Conservation (phyloP, 768 basidiomycete species). For the Hygrocybe coccinea region DNA sequence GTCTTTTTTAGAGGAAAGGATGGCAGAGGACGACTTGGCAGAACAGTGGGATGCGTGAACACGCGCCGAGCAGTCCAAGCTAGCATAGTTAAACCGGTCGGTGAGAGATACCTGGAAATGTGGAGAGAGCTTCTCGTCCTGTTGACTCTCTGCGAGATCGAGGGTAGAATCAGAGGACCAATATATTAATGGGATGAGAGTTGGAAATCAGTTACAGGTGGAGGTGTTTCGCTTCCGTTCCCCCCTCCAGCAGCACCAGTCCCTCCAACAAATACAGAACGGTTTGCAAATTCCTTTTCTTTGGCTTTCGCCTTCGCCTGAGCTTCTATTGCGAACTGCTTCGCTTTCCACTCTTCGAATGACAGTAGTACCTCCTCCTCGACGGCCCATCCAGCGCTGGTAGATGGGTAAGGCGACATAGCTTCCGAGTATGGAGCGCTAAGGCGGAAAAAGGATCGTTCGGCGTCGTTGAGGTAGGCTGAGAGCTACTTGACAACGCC, state of each 20-base stretch:
- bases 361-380: constrained; percentile 68
- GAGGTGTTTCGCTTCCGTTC: constrained; percentile 10
- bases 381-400: constrained; percentile 40
- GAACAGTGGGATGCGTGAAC: constrained; percentile 78
- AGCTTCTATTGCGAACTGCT: constrained; percentile 43
- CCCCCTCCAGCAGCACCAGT: constrained; percentile 5
- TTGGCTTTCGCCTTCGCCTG: constrained; percentile 26
- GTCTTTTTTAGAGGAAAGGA: constrained; percentile 87
- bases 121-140: constrained; percentile 41
- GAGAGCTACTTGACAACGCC: constrained; percentile 32
- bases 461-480: constrained; percentile 27
- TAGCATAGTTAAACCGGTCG: constrained; percentile 94
- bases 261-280: constrained; percentile 9
- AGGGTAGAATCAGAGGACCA: constrained; percentile 7
- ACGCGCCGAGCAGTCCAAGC: constrained; percentile 86
- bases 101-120: constrained; percentile 70
- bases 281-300: constrained; percentile 22
- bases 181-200: no score
- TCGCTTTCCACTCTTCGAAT: constrained; percentile 87
- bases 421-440: constrained; percentile 42
- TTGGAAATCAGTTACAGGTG: neutral
- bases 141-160: constrained; percentile 19
- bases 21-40: constrained; percentile 76
- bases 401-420: constrained; percentile 62
- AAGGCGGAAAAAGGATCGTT: constrained; percentile 64